These are phyloP conservation scores for Durotheca rogersii DNA, from an alignment of 495 filamentous ascomycete genomes.

Conservation along the genomic window DNA sequence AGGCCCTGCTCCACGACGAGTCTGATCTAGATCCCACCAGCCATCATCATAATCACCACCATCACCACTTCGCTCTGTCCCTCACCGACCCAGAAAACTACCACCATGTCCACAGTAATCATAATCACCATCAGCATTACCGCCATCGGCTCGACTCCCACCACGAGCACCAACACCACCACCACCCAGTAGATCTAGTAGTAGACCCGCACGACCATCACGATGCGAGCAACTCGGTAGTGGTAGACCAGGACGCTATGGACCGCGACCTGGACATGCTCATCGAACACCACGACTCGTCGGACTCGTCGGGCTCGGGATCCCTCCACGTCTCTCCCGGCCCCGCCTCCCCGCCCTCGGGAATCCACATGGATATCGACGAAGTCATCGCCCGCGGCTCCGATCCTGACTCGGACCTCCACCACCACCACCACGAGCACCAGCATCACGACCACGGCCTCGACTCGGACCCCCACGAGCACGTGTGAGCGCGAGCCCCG, in stretches of 20 bases:
- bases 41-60: slow-evolving; percentile 7
- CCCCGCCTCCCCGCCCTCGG: slow-evolving; percentile 55
- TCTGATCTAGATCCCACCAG: slow-evolving; percentile 27
- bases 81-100: too few species aligned
- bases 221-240: too few species aligned
- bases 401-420: not conserved
- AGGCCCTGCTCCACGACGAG: slow-evolving; percentile 48
- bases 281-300: slow-evolving; percentile 43
- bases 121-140: slow-evolving; percentile 17
- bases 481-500: not conserved
- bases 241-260: slow-evolving; percentile 45
- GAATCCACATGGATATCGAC: slow-evolving; percentile 29
- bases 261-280: slow-evolving; percentile 56
- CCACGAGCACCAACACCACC: slow-evolving; percentile 16
- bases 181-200: slow-evolving; percentile 14
- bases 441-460: slow-evolving; percentile 1
- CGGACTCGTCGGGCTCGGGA: too few species aligned
- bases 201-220: too few species aligned
- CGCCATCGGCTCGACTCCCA: slow-evolving; percentile 18
- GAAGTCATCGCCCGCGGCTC: slow-evolving; percentile 2
- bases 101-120: not conserved
- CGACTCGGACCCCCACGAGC: not conserved
- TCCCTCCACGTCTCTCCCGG: slow-evolving; percentile 37
- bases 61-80: too few species aligned
- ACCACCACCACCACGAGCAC: not conserved